phyloP scores from a whole-genome alignment of 805 yeast genomes.

The Lachancea cidri region DNA sequence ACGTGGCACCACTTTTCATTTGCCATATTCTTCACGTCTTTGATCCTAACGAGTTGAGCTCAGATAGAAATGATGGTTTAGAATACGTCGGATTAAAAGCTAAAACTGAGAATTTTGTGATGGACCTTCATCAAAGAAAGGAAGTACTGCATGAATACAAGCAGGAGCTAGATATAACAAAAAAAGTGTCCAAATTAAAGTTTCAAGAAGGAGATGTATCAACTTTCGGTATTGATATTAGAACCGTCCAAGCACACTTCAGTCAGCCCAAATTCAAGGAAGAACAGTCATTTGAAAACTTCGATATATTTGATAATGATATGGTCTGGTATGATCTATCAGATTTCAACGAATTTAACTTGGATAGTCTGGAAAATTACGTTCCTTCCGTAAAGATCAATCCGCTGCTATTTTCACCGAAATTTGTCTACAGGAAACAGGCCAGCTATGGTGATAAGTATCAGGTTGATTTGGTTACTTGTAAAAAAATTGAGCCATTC shows the following conservation, averaged over 20 bases:
- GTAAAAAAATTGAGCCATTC: conserved; percentile 39
- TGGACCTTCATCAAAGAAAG: conserved; percentile 65
- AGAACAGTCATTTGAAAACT: conserved; percentile 16
- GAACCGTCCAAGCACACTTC: conserved; percentile 49
- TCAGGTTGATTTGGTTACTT: conserved; percentile 37
- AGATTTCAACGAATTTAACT: conserved; percentile 57
- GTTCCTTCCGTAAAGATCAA: conserved; percentile 43
- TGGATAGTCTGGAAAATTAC: conserved; percentile 35
- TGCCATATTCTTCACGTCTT: conserved; percentile 60
- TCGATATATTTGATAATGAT: conserved; percentile 49
- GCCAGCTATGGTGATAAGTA: conserved; percentile 44
- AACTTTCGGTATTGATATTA: conserved; percentile 50
- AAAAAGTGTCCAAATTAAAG: conserved; percentile 47
- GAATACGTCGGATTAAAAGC: conserved; percentile 70
- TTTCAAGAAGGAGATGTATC: conserved; percentile 64
- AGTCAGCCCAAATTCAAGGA: conserved; percentile 19
- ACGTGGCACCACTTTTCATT: conserved; percentile 65
- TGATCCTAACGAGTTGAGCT: conserved; percentile 28
- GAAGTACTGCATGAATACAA: conserved; percentile 42
- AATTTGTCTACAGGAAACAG: conserved; percentile 63
- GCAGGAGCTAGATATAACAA: conserved; percentile 43
- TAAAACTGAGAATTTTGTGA: conserved; percentile 45
- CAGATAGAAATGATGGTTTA: conserved; percentile 18
- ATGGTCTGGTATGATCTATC: conserved; percentile 54
- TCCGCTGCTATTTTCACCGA: conserved; percentile 65